A percentile compares a stretch with the other conserved stretches of the same genome.
phyloP scores from a whole-genome alignment of 2,329 filamentous ascomycete genomes.

The Verticillium zaregamsianum region DNA sequence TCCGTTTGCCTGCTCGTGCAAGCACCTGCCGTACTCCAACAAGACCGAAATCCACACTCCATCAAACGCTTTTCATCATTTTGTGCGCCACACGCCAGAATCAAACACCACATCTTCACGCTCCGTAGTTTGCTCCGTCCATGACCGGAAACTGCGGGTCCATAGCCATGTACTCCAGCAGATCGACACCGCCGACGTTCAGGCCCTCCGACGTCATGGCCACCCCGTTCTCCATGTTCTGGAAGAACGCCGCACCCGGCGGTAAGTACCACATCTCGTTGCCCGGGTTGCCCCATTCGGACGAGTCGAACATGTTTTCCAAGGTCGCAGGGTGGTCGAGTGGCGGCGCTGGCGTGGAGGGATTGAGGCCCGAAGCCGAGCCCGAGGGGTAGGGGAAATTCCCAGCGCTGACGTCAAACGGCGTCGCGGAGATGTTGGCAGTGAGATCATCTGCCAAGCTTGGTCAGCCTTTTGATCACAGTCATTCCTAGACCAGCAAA shows the following conservation, averaged over 20 bases:
- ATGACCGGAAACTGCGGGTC: conserved; percentile 38
- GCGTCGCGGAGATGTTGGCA: conserved; percentile 58
- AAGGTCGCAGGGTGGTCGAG: conserved; percentile 21
- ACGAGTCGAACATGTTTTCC: conserved; percentile 39
- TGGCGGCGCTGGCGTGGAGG: conserved; percentile 43
- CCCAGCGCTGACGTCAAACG: conserved; percentile 53
- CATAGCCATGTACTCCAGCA: conserved; percentile 67
- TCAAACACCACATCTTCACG: background rate
- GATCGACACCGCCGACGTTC: conserved; percentile 61
- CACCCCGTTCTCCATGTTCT: conserved; percentile 59
- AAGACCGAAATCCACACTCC: background rate
- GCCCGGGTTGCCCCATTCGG: conserved; percentile 49
- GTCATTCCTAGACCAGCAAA: conserved; percentile 3
- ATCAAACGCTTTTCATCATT: background rate
- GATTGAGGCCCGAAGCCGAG: conserved; percentile 41
- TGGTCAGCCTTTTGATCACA: conserved; percentile 10
- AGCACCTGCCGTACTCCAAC: background rate
- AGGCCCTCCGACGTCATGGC: conserved; percentile 65
- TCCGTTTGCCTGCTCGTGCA: background rate
- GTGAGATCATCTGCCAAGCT: conserved; percentile 17
- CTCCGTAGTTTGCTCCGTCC: conserved; percentile 10
- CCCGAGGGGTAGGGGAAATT: conserved; percentile 50
- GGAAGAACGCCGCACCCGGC: conserved; percentile 59
- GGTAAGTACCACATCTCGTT: conserved; percentile 67
- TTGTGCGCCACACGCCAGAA: conserved; percentile 1